Evolutionary conservation across 352 stramenopile species (phyloP).

Genomic region (Globisporangium iwayamae): DNA sequence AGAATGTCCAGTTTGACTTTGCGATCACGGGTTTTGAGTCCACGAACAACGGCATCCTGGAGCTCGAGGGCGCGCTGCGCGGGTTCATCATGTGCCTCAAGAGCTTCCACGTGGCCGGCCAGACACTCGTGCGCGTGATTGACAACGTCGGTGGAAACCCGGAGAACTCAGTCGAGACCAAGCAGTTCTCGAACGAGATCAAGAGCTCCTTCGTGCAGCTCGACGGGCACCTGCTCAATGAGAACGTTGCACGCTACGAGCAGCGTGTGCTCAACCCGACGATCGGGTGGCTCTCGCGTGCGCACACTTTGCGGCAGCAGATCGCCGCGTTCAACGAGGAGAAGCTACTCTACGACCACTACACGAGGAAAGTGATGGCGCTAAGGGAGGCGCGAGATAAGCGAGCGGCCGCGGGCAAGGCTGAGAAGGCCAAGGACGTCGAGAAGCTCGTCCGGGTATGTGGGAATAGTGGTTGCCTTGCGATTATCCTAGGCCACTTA

Average conservation of each 20-base stretch:
- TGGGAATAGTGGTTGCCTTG: not conserved
- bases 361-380: constrained; percentile 66
- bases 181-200: constrained; percentile 53
- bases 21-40: constrained; percentile 61
- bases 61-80: constrained; percentile 48
- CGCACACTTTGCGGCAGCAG: constrained; percentile 39
- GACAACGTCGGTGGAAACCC: constrained; percentile 37
- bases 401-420: constrained; percentile 37
- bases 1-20: constrained; percentile 73
- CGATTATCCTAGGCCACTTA: too few relatives aligned
- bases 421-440: constrained; percentile 69
- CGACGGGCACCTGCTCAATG: constrained; percentile 53
- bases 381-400: constrained; percentile 69
- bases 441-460: constrained; percentile 68
- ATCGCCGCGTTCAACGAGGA: constrained; percentile 50
- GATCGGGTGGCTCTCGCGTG: constrained; percentile 53
- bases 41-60: constrained; percentile 37
- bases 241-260: constrained; percentile 51
- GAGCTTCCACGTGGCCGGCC: constrained; percentile 53
- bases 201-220: constrained; percentile 55
- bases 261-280: constrained; percentile 56
- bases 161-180: constrained; percentile 53
- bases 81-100: constrained; percentile 58
- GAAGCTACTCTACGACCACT: constrained; percentile 76
- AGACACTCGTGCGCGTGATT: constrained; percentile 51